Base-by-base conservation (phyloP, 192 early-diverging fungal species). In the Rhizophagus sp. region DNA sequence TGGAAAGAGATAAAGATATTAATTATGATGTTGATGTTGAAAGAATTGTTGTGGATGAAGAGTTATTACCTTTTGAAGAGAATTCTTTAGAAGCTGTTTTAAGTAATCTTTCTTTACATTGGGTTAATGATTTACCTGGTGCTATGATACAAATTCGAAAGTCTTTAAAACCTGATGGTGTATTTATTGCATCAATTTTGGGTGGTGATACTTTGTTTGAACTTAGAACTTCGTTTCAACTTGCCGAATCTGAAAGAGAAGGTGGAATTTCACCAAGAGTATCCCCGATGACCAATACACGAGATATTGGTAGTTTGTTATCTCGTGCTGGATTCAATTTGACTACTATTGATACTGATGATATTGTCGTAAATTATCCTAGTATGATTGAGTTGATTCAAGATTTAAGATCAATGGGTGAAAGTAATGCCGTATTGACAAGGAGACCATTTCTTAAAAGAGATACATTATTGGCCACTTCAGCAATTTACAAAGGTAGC, bases 151-250 rank as follows among this genome's bases (percentile, higher is more conserved):
- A 97, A 82, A 89, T 95, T 44, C 91, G 90, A 50, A 87, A 90
- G 52, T 88, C 92, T 1, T 84, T 99, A 67, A 96, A 97, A 77
- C 95, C 96, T 0, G 97, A 99, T 82, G 93, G 96, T 61, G 91
- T 95, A 73, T 99, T 99, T 83, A 90, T 99, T 68, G 96, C 92
- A 12, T 94, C 96, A 8, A 93, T 99, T 92, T 90, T 97, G 87
- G 96, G 97, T 47, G 96, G 95, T 4, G 97, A 99, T 75, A 96
- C 96, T n/a, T 86, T 99, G 30, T 99, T 94, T 90, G 97, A 99
- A 84, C 87, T 99, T 82, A 93, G 97, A 75, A 95, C 95, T 4
- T 91, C 95, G 2, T 80, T 99, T 76, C 97, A 97, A 82, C 83
- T 99, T 71, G 95, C 96, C 2, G 96, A 99, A 81, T 80, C 89